These are phyloP conservation scores for Colletotrichum phormii DNA, from an alignment of 2,329 filamentous ascomycete species.

Conservation along the genomic window DNA sequence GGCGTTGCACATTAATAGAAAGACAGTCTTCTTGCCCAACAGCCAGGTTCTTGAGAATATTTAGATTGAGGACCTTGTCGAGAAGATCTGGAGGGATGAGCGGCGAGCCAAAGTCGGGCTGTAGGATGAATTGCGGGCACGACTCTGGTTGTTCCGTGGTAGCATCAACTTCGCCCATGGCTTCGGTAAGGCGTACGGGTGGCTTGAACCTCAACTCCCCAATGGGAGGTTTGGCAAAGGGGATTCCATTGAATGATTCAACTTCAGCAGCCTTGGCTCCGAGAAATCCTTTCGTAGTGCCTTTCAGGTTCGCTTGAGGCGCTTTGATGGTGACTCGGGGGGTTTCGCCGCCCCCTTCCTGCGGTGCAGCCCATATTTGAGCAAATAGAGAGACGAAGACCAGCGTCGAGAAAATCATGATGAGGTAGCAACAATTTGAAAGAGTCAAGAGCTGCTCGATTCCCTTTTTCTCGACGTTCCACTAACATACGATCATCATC, in stretches of 20 bases:
- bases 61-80: slow-evolving; percentile 17
- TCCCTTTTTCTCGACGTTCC: background rate
- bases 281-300: slow-evolving; percentile 22
- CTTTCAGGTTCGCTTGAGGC: slow-evolving; percentile 25
- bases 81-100: slow-evolving; percentile 41
- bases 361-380: slow-evolving; percentile 9
- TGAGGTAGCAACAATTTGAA: background rate
- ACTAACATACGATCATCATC: background rate
- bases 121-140: slow-evolving; percentile 46
- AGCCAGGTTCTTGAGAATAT: slow-evolving; percentile 15
- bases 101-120: slow-evolving; percentile 36
- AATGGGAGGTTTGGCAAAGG: slow-evolving; percentile 67
- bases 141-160: slow-evolving; percentile 48
- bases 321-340: slow-evolving; percentile 26
- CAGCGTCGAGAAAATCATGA: slow-evolving; percentile 2
- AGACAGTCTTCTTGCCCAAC: slow-evolving; percentile 49
- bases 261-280: slow-evolving; percentile 44
- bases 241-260: slow-evolving; percentile 68
- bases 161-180: slow-evolving; percentile 50
- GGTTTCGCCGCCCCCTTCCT: background rate
- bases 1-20: slow-evolving; percentile 48
- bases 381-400: background rate
- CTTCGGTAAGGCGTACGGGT: slow-evolving; percentile 48
- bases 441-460: background rate
- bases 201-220: slow-evolving; percentile 60